A percentile compares a stretch with the other conserved stretches of the same genome.
These are phyloP conservation scores for Arctium minus DNA, from an alignment of 129 eudicot genomes.

Conservation along the genomic window DNA sequence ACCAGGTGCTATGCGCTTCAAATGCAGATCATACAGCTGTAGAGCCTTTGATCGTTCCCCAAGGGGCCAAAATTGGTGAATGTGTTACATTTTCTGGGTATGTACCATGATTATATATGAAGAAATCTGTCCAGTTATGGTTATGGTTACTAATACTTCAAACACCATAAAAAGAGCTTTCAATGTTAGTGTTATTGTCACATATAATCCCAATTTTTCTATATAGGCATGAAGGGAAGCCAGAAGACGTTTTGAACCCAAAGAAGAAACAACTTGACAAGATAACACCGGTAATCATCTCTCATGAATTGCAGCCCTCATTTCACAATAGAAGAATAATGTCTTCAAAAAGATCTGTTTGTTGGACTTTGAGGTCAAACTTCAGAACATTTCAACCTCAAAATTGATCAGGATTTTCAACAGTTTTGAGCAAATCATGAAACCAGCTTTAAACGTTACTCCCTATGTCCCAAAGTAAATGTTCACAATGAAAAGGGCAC, in stretches of 20 bases:
- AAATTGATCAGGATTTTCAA: too few species aligned
- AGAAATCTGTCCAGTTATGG: neutral
- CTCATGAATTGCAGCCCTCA: neutral
- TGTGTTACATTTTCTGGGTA: slow-evolving; percentile 82
- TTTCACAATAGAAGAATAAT: neutral
- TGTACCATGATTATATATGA: slow-evolving; percentile 13
- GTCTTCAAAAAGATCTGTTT: neutral
- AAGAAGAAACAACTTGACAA: slow-evolving; percentile 97
- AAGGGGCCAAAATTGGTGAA: slow-evolving; percentile 90
- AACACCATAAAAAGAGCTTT: neutral
- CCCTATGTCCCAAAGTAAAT: too few species aligned
- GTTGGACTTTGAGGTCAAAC: neutral
- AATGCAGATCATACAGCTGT: slow-evolving; percentile 80
- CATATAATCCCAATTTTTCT: neutral
- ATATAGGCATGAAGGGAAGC: slow-evolving; percentile 85
- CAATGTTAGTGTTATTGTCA: neutral
- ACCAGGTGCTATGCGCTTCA: slow-evolving; percentile 93
- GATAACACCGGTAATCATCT: slow-evolving; percentile 71
- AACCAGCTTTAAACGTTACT: too few species aligned
- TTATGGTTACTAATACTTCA: neutral
- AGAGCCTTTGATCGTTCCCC: slow-evolving; percentile 84
- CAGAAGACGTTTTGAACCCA: slow-evolving; percentile 92
- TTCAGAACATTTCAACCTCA: neutral
- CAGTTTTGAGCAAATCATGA: too few species aligned
- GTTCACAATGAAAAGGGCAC: too few species aligned